phyloP scores from a whole-genome alignment of 805 yeast genomes.

The Metschnikowia proteae region DNA sequence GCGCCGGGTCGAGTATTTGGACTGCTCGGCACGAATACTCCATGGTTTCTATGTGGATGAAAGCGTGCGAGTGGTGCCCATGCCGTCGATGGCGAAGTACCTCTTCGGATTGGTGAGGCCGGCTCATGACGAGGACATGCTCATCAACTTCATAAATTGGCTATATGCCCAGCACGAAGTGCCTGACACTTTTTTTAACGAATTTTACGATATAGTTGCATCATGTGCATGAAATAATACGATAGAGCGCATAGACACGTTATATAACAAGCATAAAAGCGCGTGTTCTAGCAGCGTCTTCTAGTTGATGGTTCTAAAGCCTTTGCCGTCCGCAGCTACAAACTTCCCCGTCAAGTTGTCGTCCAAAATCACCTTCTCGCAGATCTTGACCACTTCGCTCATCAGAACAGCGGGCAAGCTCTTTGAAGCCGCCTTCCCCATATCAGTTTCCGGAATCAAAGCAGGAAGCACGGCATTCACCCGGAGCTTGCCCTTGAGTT shows the following conservation, averaged over 20 bases:
- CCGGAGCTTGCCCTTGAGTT: conserved; percentile 52
- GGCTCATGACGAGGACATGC: conserved; percentile 4
- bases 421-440: conserved; percentile 41
- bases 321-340: conserved; percentile 19
- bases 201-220: conserved; percentile 4
- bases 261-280: too few species aligned
- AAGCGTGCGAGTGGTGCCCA: neutral
- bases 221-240: neutral
- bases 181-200: neutral
- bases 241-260: neutral
- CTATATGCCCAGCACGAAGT: conserved; percentile 10
- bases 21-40: neutral
- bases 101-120: conserved; percentile 7
- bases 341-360: conserved; percentile 33
- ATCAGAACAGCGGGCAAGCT: conserved; percentile 23
- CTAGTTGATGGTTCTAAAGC: conserved; percentile 2
- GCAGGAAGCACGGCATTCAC: conserved; percentile 72
- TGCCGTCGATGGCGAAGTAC: conserved; percentile 1
- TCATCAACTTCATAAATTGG: conserved; percentile 9
- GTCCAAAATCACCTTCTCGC: conserved; percentile 12
- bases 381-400: conserved; percentile 24
- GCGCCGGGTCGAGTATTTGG: neutral
- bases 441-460: conserved; percentile 59
- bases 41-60: conserved; percentile 3
- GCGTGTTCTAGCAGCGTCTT: too few species aligned